Evolutionary conservation across 1,284 basidiomycete species (phyloP).

Genomic region (Sparassis latifolia): DNA sequence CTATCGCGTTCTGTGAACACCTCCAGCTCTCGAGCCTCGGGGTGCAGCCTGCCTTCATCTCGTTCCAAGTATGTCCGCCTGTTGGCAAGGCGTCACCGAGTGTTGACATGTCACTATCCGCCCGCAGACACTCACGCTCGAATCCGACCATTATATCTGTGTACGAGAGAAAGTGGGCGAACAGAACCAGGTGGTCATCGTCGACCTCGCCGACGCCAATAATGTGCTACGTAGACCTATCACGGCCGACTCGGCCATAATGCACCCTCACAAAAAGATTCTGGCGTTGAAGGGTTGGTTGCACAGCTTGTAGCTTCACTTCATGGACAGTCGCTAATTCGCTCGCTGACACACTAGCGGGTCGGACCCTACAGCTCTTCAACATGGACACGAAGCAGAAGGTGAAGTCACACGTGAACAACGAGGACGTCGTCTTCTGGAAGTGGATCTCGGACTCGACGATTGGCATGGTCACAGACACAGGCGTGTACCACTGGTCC

Average conservation of each 20-base stretch:
- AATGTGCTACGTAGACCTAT: conserved; percentile 96
- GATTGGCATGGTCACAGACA: conserved; percentile 94
- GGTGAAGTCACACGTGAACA: conserved; percentile 93
- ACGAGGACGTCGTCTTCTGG: conserved; percentile 97
- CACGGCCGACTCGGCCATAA: conserved; percentile 95
- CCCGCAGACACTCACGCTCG: conserved; percentile 77
- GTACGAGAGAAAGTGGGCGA: conserved; percentile 86
- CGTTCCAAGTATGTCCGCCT: conserved; percentile 75
- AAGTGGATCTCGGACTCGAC: conserved; percentile 93
- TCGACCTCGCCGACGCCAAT: conserved; percentile 93
- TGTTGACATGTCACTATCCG: conserved; percentile 1
- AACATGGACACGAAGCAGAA: conserved; percentile 97
- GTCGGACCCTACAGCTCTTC: conserved; percentile 94
- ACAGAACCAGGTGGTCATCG: conserved; percentile 94
- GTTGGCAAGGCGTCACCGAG: conserved; percentile 19
- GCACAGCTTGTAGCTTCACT: not conserved
- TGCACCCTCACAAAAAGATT: conserved; percentile 97
- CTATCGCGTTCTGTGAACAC: conserved; percentile 56
- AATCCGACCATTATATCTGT: conserved; percentile 97
- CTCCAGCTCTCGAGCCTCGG: conserved; percentile 94
- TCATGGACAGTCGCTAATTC: no score
- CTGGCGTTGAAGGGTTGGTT: conserved; percentile 86
- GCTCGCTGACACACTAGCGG: conserved; percentile 46
- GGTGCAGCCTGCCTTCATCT: conserved; percentile 94
- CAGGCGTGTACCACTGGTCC: conserved; percentile 93